Base-by-base conservation (phyloP, 2,329 filamentous ascomycete genomes). In the Ophidiomyces ophidiicola region DNA sequence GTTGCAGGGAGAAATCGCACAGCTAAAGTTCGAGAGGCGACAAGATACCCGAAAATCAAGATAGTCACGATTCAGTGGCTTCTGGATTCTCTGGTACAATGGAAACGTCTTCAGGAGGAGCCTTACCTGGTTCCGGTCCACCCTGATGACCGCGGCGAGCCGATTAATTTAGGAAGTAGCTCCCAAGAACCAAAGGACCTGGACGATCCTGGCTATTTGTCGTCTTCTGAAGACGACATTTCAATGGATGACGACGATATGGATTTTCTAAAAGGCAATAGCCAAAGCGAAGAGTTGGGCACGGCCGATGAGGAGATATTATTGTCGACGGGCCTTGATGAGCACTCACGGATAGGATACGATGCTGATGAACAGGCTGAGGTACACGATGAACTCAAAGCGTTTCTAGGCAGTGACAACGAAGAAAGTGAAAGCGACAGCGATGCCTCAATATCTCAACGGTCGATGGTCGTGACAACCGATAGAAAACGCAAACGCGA, bases 31-130 rank as follows among this genome's bases (percentile, higher is more conserved):
- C 80, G 83, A 33, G 80, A 87, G 58, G 90, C 90, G 0, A 79
- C 82, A 10, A 76, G 78, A 46, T 81, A 85, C 40, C 69, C 80
- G 0, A 75, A 76, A 11, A 82, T 96, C 59, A 87, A 86, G 57
- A 93, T 98, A 43, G 90, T 98, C 33, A 86, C 80, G 50, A 82
- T 86, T 38, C 77, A 84, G 51, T 98, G 90, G 90, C 75, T 98
- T 20, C 71, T 79, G 21, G 81, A 87, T 49, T 92, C 80, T 40
- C 76, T 96, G 46, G 80, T 77, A 18, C 80, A 81, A 56, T 98
- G 90, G 90, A 69, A 73, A 46, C 78, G 74, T 41, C 67, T 92
- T 7, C 78, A 90, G 41, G 87, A 94, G 57, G 69, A 69, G 2
- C 78, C 80, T 0, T 94, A 88, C 53, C 66, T 82, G n/a, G 71